Evolutionary conservation across 2,329 filamentous ascomycete genomes (phyloP).

Genomic region (Furcasterigmium furcatum): DNA sequence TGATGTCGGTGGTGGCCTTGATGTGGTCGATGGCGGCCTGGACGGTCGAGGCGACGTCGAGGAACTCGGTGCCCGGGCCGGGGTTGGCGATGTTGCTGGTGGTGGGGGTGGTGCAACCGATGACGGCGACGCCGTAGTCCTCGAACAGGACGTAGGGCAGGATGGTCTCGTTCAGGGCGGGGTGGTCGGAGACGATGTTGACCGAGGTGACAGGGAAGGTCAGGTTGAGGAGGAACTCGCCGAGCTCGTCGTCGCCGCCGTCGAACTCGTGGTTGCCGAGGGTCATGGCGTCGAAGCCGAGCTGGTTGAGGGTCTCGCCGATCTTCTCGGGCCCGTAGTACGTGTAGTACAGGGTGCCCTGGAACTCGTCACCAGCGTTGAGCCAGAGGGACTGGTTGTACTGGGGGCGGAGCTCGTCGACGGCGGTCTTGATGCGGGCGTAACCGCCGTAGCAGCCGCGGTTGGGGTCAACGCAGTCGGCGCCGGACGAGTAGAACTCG

Average conservation of each 20-base stretch:
- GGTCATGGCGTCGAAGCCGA: slow-evolving; percentile 67
- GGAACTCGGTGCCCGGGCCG: slow-evolving; percentile 54
- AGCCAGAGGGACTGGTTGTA: slow-evolving; percentile 61
- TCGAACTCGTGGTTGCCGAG: slow-evolving; percentile 68
- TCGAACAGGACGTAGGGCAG: slow-evolving; percentile 64
- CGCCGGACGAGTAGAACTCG: slow-evolving; percentile 57
- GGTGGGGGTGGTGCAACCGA: slow-evolving; percentile 61
- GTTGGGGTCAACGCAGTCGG: slow-evolving; percentile 54
- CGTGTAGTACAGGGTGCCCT: slow-evolving; percentile 65
- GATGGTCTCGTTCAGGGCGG: slow-evolving; percentile 58
- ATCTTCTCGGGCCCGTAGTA: slow-evolving; percentile 68
- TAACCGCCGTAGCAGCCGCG: slow-evolving; percentile 64
- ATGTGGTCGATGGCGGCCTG: slow-evolving; percentile 62
- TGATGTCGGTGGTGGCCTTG: slow-evolving; percentile 57
- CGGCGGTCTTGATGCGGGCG: slow-evolving; percentile 57
- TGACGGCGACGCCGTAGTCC: slow-evolving; percentile 57
- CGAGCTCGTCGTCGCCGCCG: slow-evolving; percentile 59
- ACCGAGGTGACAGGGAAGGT: slow-evolving; percentile 63
- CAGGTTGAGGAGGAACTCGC: slow-evolving; percentile 58
- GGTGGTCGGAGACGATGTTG: slow-evolving; percentile 59
- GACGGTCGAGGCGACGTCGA: slow-evolving; percentile 53
- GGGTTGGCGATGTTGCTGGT: slow-evolving; percentile 57
- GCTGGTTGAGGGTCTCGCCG: slow-evolving; percentile 60
- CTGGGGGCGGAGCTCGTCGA: slow-evolving; percentile 52
- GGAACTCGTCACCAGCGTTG: slow-evolving; percentile 67